Base-by-base conservation (phyloP, 2,329 filamentous ascomycete species). In the Verticillium zaregamsianum region DNA sequence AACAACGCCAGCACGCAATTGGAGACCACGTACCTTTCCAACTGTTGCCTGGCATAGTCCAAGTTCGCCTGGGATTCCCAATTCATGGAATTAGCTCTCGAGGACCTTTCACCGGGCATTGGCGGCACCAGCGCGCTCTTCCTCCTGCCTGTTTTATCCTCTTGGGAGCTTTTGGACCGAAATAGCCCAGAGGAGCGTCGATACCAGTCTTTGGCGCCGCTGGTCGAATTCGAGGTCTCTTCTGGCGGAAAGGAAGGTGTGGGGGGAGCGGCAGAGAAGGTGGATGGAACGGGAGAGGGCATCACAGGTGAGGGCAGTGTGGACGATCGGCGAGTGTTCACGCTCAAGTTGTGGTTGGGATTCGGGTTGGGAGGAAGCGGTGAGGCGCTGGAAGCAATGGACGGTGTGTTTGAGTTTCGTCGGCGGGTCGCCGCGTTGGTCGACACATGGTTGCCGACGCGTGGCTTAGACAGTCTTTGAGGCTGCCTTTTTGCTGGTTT, bases 391-490 rank as follows among this genome's bases (percentile, higher is more conserved):
- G 70, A 74, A 63, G 71, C 60, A 32, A 58, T 58, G 40, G 66
- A 72, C 66, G 68, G 68, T 63, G 69, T 70, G 66, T 69, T 72
- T 60, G 74, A 65, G 70, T 70, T 76, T 67, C 77, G 73, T 17
- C 45, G 40, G 40, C 58, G 58, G 17, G 31, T 32, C 11, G 54
- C 54, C 14, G 31, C 15, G 31, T 45, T 72, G 59, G 70, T 60
- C 23, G 60, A 67, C 60, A 73, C 71, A 72, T 73, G 74, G 65
- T 73, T 78, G 60, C 73, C 74, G 39, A 75, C 77, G 63, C 76
- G 79, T 63, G 80, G 78, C 69, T 85, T 85, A 58, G 79, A 82
- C 63, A 85, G 76, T 73, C 79, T 84, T 65, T 83, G 79, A 69
- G 79, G 72, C 60, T 72, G 62, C 67, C 70, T 74, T 62, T 70